Percentiles rank a stretch among this genome's conserved stretches.
Conservation (phyloP, 2,329 filamentous ascomycete species). For the Cercospora sojina region DNA sequence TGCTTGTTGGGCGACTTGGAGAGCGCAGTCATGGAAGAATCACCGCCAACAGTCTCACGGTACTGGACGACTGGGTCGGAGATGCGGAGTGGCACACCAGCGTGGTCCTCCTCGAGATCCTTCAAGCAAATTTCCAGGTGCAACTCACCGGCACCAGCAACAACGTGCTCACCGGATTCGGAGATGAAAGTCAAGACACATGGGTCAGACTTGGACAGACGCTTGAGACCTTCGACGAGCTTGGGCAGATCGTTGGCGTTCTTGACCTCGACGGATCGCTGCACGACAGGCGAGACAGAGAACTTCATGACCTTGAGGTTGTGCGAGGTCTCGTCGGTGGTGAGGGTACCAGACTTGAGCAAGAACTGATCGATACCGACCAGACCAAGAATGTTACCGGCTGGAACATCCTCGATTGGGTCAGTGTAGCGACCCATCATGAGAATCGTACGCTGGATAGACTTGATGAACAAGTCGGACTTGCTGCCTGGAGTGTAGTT, state of each 20-base stretch:
- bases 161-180: slow-evolving; percentile 96
- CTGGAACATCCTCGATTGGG: slow-evolving; percentile 97
- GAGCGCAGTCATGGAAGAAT: slow-evolving; percentile 91
- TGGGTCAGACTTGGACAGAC: slow-evolving; percentile 99
- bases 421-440: slow-evolving; percentile 99
- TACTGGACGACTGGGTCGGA: slow-evolving; percentile 98
- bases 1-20: slow-evolving; percentile 99
- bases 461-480: slow-evolving; percentile 99
- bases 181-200: slow-evolving; percentile 89
- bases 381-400: slow-evolving; percentile 99
- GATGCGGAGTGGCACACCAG: slow-evolving; percentile 94
- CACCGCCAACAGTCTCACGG: slow-evolving; percentile 86
- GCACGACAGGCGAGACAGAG: slow-evolving; percentile 98
- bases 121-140: slow-evolving; percentile 99
- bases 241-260: slow-evolving; percentile 99
- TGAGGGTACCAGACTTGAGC: slow-evolving; percentile 99
- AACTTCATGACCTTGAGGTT: slow-evolving; percentile 99
- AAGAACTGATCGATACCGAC: slow-evolving; percentile 99
- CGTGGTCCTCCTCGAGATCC: slow-evolving; percentile 99
- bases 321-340: slow-evolving; percentile 94
- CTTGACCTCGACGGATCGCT: slow-evolving; percentile 98
- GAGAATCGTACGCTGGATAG: slow-evolving; percentile 98
- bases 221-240: slow-evolving; percentile 99
- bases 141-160: slow-evolving; percentile 98
- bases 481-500: slow-evolving; percentile 99